Base-by-base conservation (phyloP, 2,329 filamentous ascomycete genomes). In the Trichophyton equinum region DNA sequence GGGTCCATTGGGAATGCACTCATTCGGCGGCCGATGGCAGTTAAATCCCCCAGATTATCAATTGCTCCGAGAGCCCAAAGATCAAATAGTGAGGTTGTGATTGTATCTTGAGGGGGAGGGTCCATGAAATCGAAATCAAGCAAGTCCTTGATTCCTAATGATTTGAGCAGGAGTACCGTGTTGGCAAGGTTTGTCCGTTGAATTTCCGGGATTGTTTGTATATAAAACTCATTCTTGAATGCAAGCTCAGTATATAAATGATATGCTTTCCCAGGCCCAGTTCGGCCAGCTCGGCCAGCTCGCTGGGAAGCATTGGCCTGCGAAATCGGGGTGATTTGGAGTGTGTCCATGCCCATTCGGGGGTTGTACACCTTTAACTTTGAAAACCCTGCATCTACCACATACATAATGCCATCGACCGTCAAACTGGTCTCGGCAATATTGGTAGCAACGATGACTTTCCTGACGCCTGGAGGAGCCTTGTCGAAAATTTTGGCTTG, bases 61-160 rank as follows among this genome's bases (percentile, higher is more conserved):
- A 99, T 76, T 0, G 94, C 92, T 1, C 94, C 94, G 0, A 99
- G 80, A 0, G 94, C 91, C 94, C 94, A 99, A 0, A 99, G 83
- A 68, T 99, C 94, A 75, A 97, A 99, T 40, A 99, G 85, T 2
- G 91, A 96, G 0, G 94, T 99, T 0, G 90, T 92, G 66, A 99
- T 97, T 0, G 91, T 96, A 69, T 99, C 95, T 74, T 99, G 94
- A 0, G 94, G 94, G 5, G 94, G 94, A 1, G 94, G 94, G 67
- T 99, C 94, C 92, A 99, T 97, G 68, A 99, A 99, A 72, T 97
- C 91, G 70, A 99, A 99, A 72, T 99, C 92, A 0, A 99, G 77
- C 8, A 99, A 79, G 67, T 99, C 91, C 70, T 89, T 92, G 18
- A 99, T 92, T 0, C 94, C 94, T 0, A 99, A 82, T 0, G 90